A percentile compares a stretch with the other conserved stretches of the same genome.
These are phyloP conservation scores for Plantago ovata DNA, from an alignment of 257 asterid genomes.

Conservation along the genomic window DNA sequence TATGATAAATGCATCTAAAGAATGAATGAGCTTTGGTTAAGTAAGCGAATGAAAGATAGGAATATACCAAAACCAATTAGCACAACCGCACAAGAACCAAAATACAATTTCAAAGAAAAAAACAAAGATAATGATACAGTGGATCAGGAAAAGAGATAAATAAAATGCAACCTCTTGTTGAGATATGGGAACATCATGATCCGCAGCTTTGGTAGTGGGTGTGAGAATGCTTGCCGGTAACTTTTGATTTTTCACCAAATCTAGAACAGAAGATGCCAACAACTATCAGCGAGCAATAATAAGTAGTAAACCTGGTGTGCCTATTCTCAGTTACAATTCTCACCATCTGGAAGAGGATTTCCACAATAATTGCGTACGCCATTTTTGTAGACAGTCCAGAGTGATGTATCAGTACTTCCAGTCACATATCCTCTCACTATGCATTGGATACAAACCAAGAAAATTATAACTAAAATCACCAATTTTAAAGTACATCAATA, in stretches of 20 bases:
- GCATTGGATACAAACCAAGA: conserved; percentile 19
- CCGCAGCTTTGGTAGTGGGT: conserved; percentile 92
- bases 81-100: neutral
- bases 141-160: conserved; percentile 8
- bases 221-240: conserved; percentile 70
- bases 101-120: too few relatives aligned
- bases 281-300: conserved; percentile 7
- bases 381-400: conserved; percentile 88
- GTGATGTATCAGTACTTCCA: conserved; percentile 95
- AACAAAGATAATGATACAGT: too few relatives aligned
- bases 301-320: neutral
- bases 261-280: conserved; percentile 31
- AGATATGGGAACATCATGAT: conserved; percentile 92
- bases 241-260: conserved; percentile 81
- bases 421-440: conserved; percentile 91
- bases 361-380: conserved; percentile 85
- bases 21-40: too few relatives aligned
- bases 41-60: too few relatives aligned
- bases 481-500: neutral
- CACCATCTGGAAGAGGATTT: conserved; percentile 89
- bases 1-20: neutral
- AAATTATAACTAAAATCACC: neutral
- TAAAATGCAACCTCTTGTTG: conserved; percentile 70
- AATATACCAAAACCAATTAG: neutral
- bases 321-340: conserved; percentile 30